Conservation (phyloP, 176 grass and related monocot genomes). For the Miscanthus lutarioriparius region DNA sequence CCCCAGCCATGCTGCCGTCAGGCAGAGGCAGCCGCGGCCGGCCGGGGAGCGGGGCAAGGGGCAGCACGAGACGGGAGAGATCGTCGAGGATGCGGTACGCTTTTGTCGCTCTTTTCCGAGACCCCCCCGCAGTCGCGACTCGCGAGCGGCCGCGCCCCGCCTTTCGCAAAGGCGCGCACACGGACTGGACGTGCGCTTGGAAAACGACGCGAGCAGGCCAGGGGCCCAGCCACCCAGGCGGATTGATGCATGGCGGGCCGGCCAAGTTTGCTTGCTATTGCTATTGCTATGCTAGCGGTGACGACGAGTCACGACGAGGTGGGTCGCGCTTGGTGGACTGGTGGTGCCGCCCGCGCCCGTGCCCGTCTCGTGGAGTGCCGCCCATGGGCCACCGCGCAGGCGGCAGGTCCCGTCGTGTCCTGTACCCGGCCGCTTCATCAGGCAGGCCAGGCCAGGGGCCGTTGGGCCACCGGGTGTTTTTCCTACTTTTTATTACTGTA, state of each 20-base stretch:
- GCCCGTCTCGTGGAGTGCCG: not conserved
- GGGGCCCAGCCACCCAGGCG: not conserved
- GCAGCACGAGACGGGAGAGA: not conserved
- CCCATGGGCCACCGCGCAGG: conserved; percentile 10
- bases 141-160: not conserved
- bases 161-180: not conserved
- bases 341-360: too few species aligned
- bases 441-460: not conserved
- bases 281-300: too few species aligned
- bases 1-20: not conserved
- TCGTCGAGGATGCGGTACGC: not conserved
- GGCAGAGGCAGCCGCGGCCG: not conserved
- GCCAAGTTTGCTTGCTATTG: too few species aligned
- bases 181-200: conserved; percentile 46
- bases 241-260: too few species aligned
- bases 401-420: conserved; percentile 34
- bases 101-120: conserved; percentile 70
- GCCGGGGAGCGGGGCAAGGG: not conserved
- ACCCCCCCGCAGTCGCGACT: conserved; percentile 21
- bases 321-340: too few species aligned
- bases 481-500: conserved; percentile 25
- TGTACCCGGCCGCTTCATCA: not conserved
- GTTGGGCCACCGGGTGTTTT: conserved; percentile 2
- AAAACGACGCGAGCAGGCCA: conserved; percentile 32
- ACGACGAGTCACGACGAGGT: too few species aligned